phyloP scores from a whole-genome alignment of 345 rosid genomes.

The Zanthoxylum bungeanum region DNA sequence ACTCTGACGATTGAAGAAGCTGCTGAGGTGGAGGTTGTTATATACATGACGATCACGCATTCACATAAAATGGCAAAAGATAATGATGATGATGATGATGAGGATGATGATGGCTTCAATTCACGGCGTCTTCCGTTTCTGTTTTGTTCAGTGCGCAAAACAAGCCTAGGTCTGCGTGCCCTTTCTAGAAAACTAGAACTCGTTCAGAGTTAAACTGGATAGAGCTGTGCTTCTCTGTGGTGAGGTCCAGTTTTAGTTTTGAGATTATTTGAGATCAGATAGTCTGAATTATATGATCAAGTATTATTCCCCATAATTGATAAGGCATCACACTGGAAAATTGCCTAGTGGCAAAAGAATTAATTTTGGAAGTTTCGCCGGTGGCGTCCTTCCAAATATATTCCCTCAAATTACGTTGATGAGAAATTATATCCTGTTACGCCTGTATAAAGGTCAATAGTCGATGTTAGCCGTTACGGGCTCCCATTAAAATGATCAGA shows the following conservation, averaged over 20 bases:
- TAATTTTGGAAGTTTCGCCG: background rate
- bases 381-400: slow-evolving; percentile 15
- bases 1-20: slow-evolving; percentile 61
- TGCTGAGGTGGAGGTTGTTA: slow-evolving; percentile 48
- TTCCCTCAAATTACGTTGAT: background rate
- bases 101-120: slow-evolving; percentile 8
- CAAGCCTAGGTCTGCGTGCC: slow-evolving; percentile 33
- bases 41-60: slow-evolving; percentile 62
- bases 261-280: too few species aligned
- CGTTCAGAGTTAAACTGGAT: slow-evolving; percentile 1
- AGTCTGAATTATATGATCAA: background rate
- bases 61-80: background rate
- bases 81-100: too few species aligned
- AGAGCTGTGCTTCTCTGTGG: background rate
- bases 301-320: background rate
- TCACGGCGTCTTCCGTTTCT: background rate
- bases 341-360: background rate
- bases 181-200: background rate
- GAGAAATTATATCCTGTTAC: background rate
- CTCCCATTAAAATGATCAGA: background rate
- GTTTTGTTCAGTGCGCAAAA: slow-evolving; percentile 12
- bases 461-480: background rate
- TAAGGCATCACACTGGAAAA: background rate
- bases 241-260: background rate
- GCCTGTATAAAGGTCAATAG: too few species aligned